Evolutionary conservation across 2,329 filamentous ascomycete species (phyloP), one percentile per base, ranked within the genome.

Genomic region (Polytolypa hystricis): DNA sequence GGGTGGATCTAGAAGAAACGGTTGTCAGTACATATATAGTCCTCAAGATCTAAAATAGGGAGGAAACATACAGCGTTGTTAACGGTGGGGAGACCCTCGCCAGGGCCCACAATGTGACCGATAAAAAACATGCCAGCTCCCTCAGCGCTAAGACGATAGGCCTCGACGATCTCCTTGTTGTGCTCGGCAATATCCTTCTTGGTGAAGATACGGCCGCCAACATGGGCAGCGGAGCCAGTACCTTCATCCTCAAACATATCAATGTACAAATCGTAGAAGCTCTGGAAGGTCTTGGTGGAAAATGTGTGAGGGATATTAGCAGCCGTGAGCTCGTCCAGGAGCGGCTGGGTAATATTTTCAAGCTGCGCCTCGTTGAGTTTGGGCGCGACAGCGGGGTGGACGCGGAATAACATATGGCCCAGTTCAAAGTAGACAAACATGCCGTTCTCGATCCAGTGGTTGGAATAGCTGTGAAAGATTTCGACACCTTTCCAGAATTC

Each of bases 211-310:
- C 30, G 30, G 8, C 30, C 30, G 19, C 30, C 30, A 9, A 32
- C 30, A 16, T 17, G 16, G 12, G 30, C 30, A 9, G 15, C 5
- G 8, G n/a, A 11, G 9, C n/a, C n/a, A 3, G 17, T 17, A 4
- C 14, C n/a, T 12, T 32, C 30, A 10, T 16, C 12, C 30, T 32
- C 30, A 18, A 32, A 32, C 16, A 32, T 16, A 10, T 32, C 30
- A 10, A 32, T 32, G 16, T 32, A 32, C 17, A 32, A 16, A 18
- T 32, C 30, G 19, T 32, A 32, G 19, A 32, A 32, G 12, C n/a
- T 15, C 30, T 19, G 9, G 12, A 32, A 32, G 4, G 1, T 17
- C 30, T 32, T 32, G 12, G 19, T 1, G 15, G 30, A 11, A 16
- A 17, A 17, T 8, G 16, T 17, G 12, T 32, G 19, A 15, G 30